Evolutionary conservation across 139 green algal species (phyloP).

Genomic region (Chlamydomonas sp.): DNA sequence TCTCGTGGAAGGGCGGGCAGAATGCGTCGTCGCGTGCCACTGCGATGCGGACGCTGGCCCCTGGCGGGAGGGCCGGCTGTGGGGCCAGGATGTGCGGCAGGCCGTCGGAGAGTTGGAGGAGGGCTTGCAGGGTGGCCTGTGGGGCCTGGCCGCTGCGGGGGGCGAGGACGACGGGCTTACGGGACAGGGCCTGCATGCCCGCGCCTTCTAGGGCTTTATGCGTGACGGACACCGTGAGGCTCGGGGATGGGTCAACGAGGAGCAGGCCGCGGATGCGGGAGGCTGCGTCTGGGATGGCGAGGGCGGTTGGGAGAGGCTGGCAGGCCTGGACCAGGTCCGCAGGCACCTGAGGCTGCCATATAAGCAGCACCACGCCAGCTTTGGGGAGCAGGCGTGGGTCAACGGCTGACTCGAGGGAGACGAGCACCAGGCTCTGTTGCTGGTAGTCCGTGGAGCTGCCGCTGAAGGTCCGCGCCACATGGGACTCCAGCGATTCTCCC

Average conservation of each 20-base stretch:
- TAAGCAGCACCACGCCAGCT: constrained; percentile 8
- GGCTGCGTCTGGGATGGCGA: not conserved
- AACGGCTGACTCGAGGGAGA: not conserved
- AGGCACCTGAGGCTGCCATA: constrained; percentile 36
- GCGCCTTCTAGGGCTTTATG: constrained; percentile 22
- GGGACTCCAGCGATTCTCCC: not conserved
- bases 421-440: not conserved
- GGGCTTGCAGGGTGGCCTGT: not conserved
- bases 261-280: not conserved
- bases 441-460: not conserved
- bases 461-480: not conserved
- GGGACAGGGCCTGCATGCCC: not conserved
- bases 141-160: not conserved
- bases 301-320: not conserved
- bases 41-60: constrained; percentile 17
- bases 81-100: not conserved
- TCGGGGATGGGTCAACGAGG: constrained; percentile 20
- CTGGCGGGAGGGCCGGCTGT: not conserved
- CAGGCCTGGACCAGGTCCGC: constrained; percentile 1
- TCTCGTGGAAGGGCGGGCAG: constrained; percentile 41
- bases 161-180: not conserved
- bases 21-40: constrained; percentile 34
- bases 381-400: not conserved
- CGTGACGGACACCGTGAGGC: constrained; percentile 6
- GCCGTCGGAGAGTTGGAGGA: constrained; percentile 5